phyloP scores from a whole-genome alignment of 2,329 filamentous ascomycete genomes.

The Trichoderma breve region DNA sequence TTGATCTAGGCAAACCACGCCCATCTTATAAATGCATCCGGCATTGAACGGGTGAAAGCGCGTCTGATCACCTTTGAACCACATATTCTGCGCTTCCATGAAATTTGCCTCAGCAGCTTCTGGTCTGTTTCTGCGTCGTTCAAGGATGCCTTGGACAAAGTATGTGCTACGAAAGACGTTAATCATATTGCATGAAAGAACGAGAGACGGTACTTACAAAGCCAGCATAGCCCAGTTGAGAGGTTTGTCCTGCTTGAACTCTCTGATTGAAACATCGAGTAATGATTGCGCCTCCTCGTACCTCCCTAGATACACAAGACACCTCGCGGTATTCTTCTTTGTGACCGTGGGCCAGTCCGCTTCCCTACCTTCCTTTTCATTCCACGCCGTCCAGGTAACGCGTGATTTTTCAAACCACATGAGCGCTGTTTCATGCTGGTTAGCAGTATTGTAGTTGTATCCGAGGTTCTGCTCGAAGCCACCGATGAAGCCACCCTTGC shows the following conservation, averaged over 20 bases:
- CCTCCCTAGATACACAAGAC: not conserved
- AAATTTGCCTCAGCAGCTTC: not conserved
- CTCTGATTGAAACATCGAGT: not conserved
- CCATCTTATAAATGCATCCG: not conserved
- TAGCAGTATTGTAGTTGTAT: not conserved
- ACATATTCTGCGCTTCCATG: not conserved
- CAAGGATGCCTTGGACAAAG: not conserved
- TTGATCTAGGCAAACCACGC: not conserved
- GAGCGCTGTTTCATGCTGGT: not conserved
- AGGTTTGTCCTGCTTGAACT: not conserved
- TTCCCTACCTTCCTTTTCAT: not conserved
- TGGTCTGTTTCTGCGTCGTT: not conserved
- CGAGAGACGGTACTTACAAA: not conserved
- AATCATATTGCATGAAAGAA: not conserved
- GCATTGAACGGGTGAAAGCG: not conserved
- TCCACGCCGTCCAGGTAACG: not conserved
- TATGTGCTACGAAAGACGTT: not conserved
- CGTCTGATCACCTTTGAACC: not conserved
- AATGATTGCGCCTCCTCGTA: not conserved
- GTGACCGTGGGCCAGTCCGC: not conserved
- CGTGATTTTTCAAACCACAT: not conserved
- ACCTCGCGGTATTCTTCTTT: not conserved
- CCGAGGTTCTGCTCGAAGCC: not conserved
- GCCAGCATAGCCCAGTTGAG: not conserved
- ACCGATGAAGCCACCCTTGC: not conserved